Base-by-base conservation (phyloP, 108 stramenopile species). In the Poteriospumella lacustris region DNA sequence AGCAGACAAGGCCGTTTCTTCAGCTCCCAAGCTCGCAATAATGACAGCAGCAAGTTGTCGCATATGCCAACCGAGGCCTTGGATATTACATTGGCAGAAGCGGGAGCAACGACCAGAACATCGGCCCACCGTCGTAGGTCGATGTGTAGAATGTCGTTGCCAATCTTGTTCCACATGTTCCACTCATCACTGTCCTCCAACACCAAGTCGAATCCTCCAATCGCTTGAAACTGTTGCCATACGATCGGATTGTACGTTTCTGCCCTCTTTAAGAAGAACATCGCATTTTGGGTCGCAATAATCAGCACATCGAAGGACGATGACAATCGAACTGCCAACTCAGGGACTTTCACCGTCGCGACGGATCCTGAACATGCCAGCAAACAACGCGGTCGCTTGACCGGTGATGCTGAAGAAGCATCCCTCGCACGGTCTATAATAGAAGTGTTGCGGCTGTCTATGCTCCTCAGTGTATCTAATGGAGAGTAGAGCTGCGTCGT, bases 341-440 rank as follows among this genome's bases (percentile, higher is more conserved):
- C 29, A 5, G 70, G 70, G 43, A 73, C 36, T 34, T 73, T 73
- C 12, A 73, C 12, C 31, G 40, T 29, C 31, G 70, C 70, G 9
- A 73, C 70, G 26, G 70, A 73, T 73, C 70, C 70, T 26, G 70
- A 29, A 73, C 70, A 73, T 29, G 31, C 43, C 31, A 73, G 41
- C 31, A 73, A 19, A 52, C 47, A 52, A 52, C n/a, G n/a, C n/a
- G n/a, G n/a, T n/a, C n/a, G n/a, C n/a, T n/a, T n/a, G n/a, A n/a
- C n/a, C n/a, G n/a, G n/a, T n/a, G n/a, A n/a, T n/a, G n/a, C n/a
- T n/a, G n/a, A n/a, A n/a, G n/a, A n/a, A n/a, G n/a, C n/a, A n/a
- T n/a, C n/a, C n/a, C n/a, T n/a, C n/a, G n/a, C n/a, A n/a, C n/a
- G n/a, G n/a, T n/a, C n/a, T n/a, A n/a, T n/a, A n/a, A n/a, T n/a